These are phyloP conservation scores for Haplographium delicatum DNA, from an alignment of 495 filamentous ascomycete genomes.

Conservation along the genomic window DNA sequence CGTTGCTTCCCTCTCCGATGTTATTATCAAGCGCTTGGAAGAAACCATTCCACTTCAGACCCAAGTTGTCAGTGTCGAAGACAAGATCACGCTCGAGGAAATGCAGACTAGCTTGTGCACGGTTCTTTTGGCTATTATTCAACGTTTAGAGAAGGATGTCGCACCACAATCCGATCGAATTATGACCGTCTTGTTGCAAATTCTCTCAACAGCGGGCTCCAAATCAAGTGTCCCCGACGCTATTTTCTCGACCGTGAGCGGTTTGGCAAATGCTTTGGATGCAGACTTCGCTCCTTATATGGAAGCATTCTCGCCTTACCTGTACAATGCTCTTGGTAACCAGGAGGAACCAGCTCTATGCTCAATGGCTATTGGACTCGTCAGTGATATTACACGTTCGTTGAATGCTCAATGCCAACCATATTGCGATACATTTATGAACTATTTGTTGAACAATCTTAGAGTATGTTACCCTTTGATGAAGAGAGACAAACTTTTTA, in stretches of 20 bases:
- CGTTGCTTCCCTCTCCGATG: slow-evolving; percentile 73
- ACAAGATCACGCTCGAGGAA: slow-evolving; percentile 88
- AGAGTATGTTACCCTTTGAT: slow-evolving; percentile 52
- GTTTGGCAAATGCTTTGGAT: slow-evolving; percentile 80
- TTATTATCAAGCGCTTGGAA: slow-evolving; percentile 83
- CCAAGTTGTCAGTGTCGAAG: slow-evolving; percentile 95
- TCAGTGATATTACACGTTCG: slow-evolving; percentile 91
- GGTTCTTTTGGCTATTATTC: slow-evolving; percentile 84
- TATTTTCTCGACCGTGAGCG: slow-evolving; percentile 83
- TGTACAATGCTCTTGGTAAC: slow-evolving; percentile 89
- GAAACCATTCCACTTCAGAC: slow-evolving; percentile 85
- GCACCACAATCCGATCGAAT: slow-evolving; percentile 86
- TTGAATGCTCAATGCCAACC: slow-evolving; percentile 85
- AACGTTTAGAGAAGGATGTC: slow-evolving; percentile 88
- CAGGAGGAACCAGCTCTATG: slow-evolving; percentile 92
- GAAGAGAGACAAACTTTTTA: neutral
- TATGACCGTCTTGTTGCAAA: slow-evolving; percentile 79
- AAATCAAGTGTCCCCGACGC: slow-evolving; percentile 95
- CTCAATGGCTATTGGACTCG: slow-evolving; percentile 94
- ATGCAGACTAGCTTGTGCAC: slow-evolving; percentile 95
- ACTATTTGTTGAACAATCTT: slow-evolving; percentile 84
- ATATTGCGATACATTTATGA: slow-evolving; percentile 97
- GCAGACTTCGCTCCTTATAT: slow-evolving; percentile 94
- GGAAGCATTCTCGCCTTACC: slow-evolving; percentile 84
- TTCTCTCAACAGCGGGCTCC: slow-evolving; percentile 67